phyloP scores from a whole-genome alignment of 179 eudicot species.

The Beta macrorhiza region DNA sequence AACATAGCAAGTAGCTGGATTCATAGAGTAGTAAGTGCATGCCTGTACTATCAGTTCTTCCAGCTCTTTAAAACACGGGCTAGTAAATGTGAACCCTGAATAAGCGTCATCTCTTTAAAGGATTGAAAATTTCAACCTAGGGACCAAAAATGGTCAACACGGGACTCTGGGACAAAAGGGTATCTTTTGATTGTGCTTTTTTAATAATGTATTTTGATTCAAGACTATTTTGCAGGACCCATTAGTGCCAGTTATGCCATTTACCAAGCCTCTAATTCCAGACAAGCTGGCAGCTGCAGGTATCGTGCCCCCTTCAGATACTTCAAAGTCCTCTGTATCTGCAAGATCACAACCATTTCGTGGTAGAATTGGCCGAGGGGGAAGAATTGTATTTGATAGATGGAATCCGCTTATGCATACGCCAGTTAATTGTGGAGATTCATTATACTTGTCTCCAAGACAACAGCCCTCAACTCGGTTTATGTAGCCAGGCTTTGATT shows the following conservation, averaged over 20 bases:
- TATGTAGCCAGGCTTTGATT: conserved; percentile 10
- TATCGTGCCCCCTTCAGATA: conserved; percentile 61
- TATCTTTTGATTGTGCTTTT: not conserved
- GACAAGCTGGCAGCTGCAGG: conserved; percentile 80
- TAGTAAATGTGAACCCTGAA: not conserved
- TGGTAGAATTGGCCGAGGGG: conserved; percentile 93
- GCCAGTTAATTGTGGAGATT: conserved; percentile 54
- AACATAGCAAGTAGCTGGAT: conserved; percentile 59
- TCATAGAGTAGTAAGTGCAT: conserved; percentile 59
- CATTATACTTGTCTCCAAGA: conserved; percentile 52
- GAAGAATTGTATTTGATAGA: conserved; percentile 80
- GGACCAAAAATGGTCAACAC: not conserved
- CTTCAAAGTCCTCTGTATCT: conserved; percentile 43
- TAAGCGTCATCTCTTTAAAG: too few species aligned
- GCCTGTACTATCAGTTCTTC: not conserved
- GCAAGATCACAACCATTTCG: conserved; percentile 40
- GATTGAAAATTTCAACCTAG: not conserved
- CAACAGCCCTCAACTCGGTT: conserved; percentile 43
- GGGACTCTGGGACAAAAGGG: not conserved
- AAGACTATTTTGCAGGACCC: conserved; percentile 57
- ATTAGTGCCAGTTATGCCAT: conserved; percentile 74
- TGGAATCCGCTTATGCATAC: conserved; percentile 83
- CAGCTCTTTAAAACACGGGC: not conserved
- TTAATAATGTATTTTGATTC: not conserved
- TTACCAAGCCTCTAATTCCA: conserved; percentile 73